These are phyloP conservation scores for Torulaspora maleeae DNA, from an alignment of 805 yeast species.

Conservation along the genomic window DNA sequence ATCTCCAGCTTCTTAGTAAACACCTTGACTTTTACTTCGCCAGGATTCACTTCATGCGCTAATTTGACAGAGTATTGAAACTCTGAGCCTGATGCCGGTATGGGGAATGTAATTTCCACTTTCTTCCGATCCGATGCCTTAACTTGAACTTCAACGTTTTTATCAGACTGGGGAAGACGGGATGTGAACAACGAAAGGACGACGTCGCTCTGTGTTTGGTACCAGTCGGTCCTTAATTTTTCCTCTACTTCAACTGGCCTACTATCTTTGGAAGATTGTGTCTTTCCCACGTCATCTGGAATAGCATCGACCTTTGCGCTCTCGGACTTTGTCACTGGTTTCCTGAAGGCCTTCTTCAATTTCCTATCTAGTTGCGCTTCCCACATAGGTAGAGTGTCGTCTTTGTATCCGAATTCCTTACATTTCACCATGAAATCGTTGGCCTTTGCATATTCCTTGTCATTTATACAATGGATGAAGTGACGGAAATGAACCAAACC, in stretches of 20 bases:
- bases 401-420: conserved; percentile 40
- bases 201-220: conserved; percentile 55
- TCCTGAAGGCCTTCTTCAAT: conserved; percentile 15
- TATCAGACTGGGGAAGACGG: conserved; percentile 43
- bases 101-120: not conserved
- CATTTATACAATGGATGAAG: conserved; percentile 45
- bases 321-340: not conserved
- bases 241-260: not conserved
- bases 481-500: conserved; percentile 47
- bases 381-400: conserved; percentile 49
- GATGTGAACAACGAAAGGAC: conserved; percentile 70
- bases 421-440: conserved; percentile 42
- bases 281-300: not conserved
- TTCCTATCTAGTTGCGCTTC: conserved; percentile 21
- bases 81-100: conserved; percentile 41
- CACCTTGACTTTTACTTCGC: conserved; percentile 44
- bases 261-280: not conserved
- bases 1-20: conserved; percentile 75
- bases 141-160: conserved; percentile 42
- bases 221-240: conserved; percentile 58
- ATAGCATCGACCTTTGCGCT: not conserved
- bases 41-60: conserved; percentile 46
- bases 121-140: conserved; percentile 18
- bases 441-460: conserved; percentile 42
- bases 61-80: conserved; percentile 56